Base-by-base conservation (phyloP, 495 filamentous ascomycete species). In the Copromyces sp. region DNA sequence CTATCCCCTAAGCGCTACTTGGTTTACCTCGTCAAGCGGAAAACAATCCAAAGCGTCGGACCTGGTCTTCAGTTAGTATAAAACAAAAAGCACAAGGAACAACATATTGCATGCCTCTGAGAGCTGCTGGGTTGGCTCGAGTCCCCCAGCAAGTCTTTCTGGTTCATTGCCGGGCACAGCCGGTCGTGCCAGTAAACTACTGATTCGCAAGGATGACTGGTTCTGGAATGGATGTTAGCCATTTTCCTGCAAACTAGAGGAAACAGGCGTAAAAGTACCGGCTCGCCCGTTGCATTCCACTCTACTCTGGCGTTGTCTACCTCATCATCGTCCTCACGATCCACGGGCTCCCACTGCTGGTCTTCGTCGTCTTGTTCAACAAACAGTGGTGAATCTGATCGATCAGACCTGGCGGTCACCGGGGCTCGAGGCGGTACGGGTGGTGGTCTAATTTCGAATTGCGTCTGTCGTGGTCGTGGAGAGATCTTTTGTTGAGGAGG, bases 291-390 rank as follows among this genome's bases (percentile, higher is more conserved):
- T 12, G 90, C 87, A 83, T 97, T 90, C 94, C 94, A 98, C 39
- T 90, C 90, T 39, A 97, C 84, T 69, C 89, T 78, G 7, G 77
- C 80, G 53, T 79, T 79, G n/a, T 82, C 81, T 68, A 77, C 90
- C 72, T 92, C 93, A 59, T 92, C 92, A 53, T 93, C 90, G 35
- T 90, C 85, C 5, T 88, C 87, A 70, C 90, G 88, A 70, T 92
- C 89, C 42, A 89, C 85, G 3, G 94, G 94, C 79, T 95, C 93
- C 94, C 94, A 98, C 75, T 87, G 84, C 74, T 94, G 90, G 74
- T 95, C 92, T 72, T 93, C 91, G 11, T 87, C 79, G 37, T 16
- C 88, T 44, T 86, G 87, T 17, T 89, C 87, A 29, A 97, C 87
- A 75, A 97, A 97, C 3, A 97, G 37, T 12, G 53, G 86, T 69